Base-by-base conservation (phyloP, 2,329 filamentous ascomycete genomes). In the Botryotinia narcissicola region DNA sequence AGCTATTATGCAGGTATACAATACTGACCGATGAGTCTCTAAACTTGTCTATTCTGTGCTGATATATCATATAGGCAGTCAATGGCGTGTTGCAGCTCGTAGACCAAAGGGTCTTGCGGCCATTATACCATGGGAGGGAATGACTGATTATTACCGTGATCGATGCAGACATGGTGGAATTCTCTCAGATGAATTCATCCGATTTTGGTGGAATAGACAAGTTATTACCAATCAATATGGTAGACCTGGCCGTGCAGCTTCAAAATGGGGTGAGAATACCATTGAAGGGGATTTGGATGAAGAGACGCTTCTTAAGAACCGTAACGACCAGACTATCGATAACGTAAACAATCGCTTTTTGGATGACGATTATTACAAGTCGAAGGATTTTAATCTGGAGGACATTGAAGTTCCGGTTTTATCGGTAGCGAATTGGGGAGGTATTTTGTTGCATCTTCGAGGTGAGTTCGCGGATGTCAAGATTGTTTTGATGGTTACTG, bases 121-220 rank as follows among this genome's bases (percentile, higher is more conserved):
- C 16, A 54, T 54, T 6, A 54, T n/a, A 6, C 48, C 48, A 7
- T 54, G 25, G 48, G 48, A 54, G 48, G 48, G 48, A 16, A 54
- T 54, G 48, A n/a, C 48, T 54, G 48, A 54, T 54, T 54, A 54
- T n/a, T 54, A 54, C 48, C 48, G 48, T n/a, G 48, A 54, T 7
- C 82, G 88, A 0, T 89, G 87, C 75, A 84, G 88, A 0, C 89
- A 91, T 73, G 89, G 89, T 0, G 89, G 89, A 0, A 91, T 91
- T 63, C 79, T 90, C 48, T 54, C 48, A n/a, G 48, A 54, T n/a
- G 48, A 54, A 54, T 54, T 54, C 2, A 54, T 54, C 12, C 48
- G 48, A 54, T n/a, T 54, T 54, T 54, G 25, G 48, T 54, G 48
- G 48, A 54, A 54, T 0, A 54, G 25, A 54, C 48, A 54, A 54